phyloP scores from a whole-genome alignment of 108 stramenopile genomes.

The Pseudonitzschia delicatissima region DNA sequence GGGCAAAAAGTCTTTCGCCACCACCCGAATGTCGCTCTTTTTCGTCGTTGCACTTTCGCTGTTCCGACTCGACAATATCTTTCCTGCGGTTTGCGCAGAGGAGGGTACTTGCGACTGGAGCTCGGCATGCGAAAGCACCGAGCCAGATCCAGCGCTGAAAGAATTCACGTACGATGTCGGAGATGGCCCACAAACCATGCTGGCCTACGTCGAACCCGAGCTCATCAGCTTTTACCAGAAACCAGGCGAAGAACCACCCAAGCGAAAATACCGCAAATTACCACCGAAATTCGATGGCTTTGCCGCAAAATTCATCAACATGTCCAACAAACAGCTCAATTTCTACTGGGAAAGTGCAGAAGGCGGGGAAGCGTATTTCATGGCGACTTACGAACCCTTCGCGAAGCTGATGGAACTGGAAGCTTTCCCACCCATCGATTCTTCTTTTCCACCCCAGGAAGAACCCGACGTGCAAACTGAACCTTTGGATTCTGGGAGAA shows the following conservation, averaged over 20 bases:
- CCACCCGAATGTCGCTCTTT: no score
- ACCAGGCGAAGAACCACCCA: neutral
- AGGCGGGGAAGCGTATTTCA: conserved; percentile 37
- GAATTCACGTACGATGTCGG: conserved; percentile 57
- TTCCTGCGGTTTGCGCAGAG: no score
- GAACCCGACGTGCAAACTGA: conserved; percentile 20
- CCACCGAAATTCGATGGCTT: conserved; percentile 55
- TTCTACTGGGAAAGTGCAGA: conserved; percentile 57
- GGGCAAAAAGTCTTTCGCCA: no score
- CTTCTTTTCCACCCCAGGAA: conserved; percentile 34
- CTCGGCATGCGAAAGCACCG: neutral
- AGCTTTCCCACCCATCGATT: conserved; percentile 4
- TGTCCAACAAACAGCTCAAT: conserved; percentile 35
- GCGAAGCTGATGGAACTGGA: conserved; percentile 48
- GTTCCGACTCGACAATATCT: no score
- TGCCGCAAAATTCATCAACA: conserved; percentile 78
- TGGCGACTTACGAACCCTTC: conserved; percentile 41
- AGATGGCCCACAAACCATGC: conserved; percentile 43
- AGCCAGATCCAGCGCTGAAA: conserved; percentile 36
- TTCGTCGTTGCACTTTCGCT: no score
- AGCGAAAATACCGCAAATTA: conserved; percentile 18
- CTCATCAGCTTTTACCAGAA: conserved; percentile 59
- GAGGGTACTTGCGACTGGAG: conserved; percentile 25
- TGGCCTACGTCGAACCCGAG: conserved; percentile 75
- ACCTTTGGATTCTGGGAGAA: conserved; percentile 32